Evolutionary conservation across 2,329 filamentous ascomycete genomes (phyloP).

Genomic region (Diplodia scrobiculata): DNA sequence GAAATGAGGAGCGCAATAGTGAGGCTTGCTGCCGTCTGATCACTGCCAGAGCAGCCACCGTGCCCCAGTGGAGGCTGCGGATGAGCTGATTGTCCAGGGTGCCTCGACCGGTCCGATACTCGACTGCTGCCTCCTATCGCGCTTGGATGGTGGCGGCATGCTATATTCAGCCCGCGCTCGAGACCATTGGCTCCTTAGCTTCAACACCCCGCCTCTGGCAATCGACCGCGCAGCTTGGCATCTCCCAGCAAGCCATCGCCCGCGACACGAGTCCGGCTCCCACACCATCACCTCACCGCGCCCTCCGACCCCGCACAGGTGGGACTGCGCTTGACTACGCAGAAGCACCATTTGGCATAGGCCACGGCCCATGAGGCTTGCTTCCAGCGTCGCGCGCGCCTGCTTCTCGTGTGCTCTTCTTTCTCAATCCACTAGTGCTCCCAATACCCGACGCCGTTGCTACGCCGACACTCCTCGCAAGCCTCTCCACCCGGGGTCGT

Average conservation of each 20-base stretch:
- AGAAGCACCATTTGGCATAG: background rate
- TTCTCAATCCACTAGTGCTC: background rate
- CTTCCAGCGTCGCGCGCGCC: background rate
- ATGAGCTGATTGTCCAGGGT: slow-evolving; percentile 17
- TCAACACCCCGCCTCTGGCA: background rate
- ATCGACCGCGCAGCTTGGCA: background rate
- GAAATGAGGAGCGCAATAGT: slow-evolving; percentile 4
- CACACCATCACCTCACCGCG: slow-evolving; percentile 7
- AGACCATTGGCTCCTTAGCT: background rate
- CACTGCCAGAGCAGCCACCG: background rate
- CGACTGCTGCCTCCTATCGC: slow-evolving; percentile 19
- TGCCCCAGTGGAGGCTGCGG: background rate
- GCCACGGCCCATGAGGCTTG: background rate
- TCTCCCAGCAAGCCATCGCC: background rate
- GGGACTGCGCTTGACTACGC: no score
- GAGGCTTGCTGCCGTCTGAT: slow-evolving; percentile 9
- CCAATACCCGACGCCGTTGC: background rate
- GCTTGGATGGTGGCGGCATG: slow-evolving; percentile 11
- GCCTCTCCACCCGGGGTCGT: no score
- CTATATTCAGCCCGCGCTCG: slow-evolving; percentile 20
- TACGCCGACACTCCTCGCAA: no score
- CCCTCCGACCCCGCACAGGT: background rate
- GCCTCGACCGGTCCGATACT: slow-evolving; percentile 16
- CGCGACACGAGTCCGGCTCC: background rate
- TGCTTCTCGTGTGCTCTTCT: background rate